phyloP scores from a whole-genome alignment of 2,329 filamentous ascomycete species.

The Curvularia verruculosa region DNA sequence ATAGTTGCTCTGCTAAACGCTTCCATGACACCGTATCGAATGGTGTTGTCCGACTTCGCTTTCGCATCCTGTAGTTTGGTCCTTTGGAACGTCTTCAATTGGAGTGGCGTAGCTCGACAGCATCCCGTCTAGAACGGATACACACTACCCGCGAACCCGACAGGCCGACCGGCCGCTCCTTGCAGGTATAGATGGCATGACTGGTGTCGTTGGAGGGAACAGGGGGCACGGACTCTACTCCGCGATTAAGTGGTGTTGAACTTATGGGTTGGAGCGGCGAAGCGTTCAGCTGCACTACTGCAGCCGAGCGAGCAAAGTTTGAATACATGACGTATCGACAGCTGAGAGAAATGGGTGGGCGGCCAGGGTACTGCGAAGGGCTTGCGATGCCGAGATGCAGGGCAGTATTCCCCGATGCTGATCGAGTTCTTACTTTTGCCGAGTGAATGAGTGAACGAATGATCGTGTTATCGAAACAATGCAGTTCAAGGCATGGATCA shows the following conservation, averaged over 20 bases:
- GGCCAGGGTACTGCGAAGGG: constrained; percentile 2
- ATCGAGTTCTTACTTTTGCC: constrained; percentile 2
- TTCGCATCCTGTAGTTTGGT: constrained; percentile 3
- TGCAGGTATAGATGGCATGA: background rate
- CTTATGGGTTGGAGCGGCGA: constrained; percentile 7
- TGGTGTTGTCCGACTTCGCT: background rate
- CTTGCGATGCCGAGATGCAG: constrained; percentile 7
- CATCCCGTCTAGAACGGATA: background rate
- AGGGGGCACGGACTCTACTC: constrained; percentile 6
- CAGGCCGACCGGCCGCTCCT: background rate
- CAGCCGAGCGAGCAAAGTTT: constrained; percentile 10
- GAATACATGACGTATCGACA: constrained; percentile 10
- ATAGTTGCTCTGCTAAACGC: background rate
- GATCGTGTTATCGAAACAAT: background rate
- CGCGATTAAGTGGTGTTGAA: constrained; percentile 7
- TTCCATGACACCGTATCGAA: background rate
- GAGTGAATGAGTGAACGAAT: background rate
- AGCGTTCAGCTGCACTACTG: constrained; percentile 8
- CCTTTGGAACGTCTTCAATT: background rate
- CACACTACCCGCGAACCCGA: constrained; percentile 3
- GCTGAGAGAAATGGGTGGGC: background rate
- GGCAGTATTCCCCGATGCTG: constrained; percentile 6
- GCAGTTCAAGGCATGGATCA: background rate
- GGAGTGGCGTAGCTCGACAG: background rate
- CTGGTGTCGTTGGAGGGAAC: background rate